Evolutionary conservation across 2,329 filamentous ascomycete species (phyloP), one percentile per base, ranked within the genome.

Genomic region (Talaromyces albobiverticillius): DNA sequence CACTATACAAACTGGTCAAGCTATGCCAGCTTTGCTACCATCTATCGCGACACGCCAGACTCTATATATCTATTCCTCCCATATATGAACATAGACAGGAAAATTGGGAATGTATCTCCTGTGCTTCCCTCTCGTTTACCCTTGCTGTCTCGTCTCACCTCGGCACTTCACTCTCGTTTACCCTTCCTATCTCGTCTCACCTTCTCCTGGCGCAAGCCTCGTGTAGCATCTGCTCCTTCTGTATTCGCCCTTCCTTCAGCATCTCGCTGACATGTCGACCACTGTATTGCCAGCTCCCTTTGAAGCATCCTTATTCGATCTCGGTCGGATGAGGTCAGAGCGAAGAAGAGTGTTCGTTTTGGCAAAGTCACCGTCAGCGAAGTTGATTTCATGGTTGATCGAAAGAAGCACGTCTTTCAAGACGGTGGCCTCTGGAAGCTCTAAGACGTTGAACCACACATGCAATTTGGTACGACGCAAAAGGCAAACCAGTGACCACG

Each of bases 361-460:
- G 60, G 60, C 25, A 61, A 60, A 32, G 56, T 46, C 41, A 61
- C 57, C 16, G 59, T 63, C 50, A 40, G 56, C 36, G 40, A 58
- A 16, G 62, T 67, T 45, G 55, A 61, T 49, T 62, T 59, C 54
- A 66, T 64, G 64, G 66, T 69, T 56, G 60, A 59, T 9, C 59
- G 58, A 26, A 59, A 57, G 40, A 43, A 57, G 41, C 55, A 67
- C 55, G 59, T 58, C 29, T 61, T 58, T 42, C 26, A 38, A 18
- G 53, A 48, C 31, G 49, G 52, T 14, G 45, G 45, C 10, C 42
- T 59, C 22, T 51, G 42, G 48, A 25, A 25, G 32, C 34, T 56
- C 38, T n/a, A n/a, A n/a, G n/a, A n/a, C n/a, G n/a, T n/a, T n/a
- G n/a, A n/a, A n/a, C n/a, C n/a, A n/a, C n/a, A n/a, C n/a, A n/a